phyloP scores from a whole-genome alignment of 2,329 filamentous ascomycete species.

The Lomentospora prolificans region DNA sequence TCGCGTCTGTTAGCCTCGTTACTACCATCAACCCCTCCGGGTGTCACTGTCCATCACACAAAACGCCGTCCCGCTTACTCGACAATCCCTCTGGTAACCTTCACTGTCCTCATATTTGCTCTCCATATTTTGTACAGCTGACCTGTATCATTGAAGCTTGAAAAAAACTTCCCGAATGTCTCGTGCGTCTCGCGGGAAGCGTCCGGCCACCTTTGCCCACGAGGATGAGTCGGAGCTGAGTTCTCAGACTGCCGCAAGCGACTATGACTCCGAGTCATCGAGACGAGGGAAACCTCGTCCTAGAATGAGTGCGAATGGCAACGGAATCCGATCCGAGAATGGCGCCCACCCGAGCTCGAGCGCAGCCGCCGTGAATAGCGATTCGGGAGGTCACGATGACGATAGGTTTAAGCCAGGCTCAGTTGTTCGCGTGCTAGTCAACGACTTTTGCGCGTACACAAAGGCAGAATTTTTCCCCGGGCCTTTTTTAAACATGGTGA shows the following conservation, averaged over 20 bases:
- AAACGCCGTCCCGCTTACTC: neutral
- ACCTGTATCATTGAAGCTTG: no score
- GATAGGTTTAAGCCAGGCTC: slow-evolving; percentile 50
- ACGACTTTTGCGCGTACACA: slow-evolving; percentile 92
- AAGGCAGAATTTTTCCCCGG: slow-evolving; percentile 85
- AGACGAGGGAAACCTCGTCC: slow-evolving; percentile 3
- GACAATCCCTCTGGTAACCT: neutral
- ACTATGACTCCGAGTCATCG: slow-evolving; percentile 8
- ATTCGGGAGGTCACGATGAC: slow-evolving; percentile 9
- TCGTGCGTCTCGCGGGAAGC: slow-evolving; percentile 3
- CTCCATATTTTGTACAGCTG: neutral
- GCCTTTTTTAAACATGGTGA: slow-evolving; percentile 94
- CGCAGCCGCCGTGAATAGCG: slow-evolving; percentile 11
- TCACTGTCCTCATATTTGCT: no score
- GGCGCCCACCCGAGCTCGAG: neutral
- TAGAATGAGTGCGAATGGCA: neutral
- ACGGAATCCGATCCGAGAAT: neutral
- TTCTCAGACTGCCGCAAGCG: neutral
- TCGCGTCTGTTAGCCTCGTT: neutral
- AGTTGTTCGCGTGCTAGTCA: slow-evolving; percentile 76
- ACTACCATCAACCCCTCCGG: neutral
- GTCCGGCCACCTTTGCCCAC: slow-evolving; percentile 2
- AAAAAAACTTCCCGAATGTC: neutral
- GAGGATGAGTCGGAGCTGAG: neutral
- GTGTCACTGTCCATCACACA: no score